Evolutionary conservation across 768 basidiomycete genomes (phyloP), one percentile per base, ranked within the genome.

Genomic region (Podaxis sp.): DNA sequence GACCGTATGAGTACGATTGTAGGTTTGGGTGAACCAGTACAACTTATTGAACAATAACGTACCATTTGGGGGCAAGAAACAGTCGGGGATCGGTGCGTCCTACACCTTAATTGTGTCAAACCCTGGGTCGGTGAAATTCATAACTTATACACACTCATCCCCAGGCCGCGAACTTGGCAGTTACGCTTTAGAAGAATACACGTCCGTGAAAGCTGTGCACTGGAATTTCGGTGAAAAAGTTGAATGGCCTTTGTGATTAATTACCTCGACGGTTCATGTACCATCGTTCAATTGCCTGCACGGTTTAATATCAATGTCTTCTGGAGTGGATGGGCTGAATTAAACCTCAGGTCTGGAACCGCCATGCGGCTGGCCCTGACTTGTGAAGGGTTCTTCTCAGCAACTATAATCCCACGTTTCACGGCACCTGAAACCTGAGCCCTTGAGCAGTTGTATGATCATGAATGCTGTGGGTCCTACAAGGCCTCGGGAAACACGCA

Each of bases 51-150:
- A 84, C 74, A 92, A 91, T 71, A 93, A 95, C 61, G 88, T 94
- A 48, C 96, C 96, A 1, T 98, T 98, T 68, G 95, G 96, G 38
- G 96, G 95, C 23, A 96, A 91, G 78, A 96, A 95, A 74, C 89
- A 92, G 71, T 91, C 90, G 46, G 94, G 94, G 55, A 87, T 91
- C 68, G 89, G 91, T 90, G 65, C 61, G 82, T 74, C 59, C 23
- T 42, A 48, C 25, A 21, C 58, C 38, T 55, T 44, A 21, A 9
- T 54, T 18, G 32, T 50, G 18, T 23, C 13, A 47, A 32, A 18
- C 53, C 23, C 18, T 57, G 5, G 35, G 47, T n/a, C 28, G 7
- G 4, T 4, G 27, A 36, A 37, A 25, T 23, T 1, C 7, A n/a
- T 5, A 57, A 18, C 37, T 48, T 62, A 44, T 51, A n/a, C 9